phyloP scores from a whole-genome alignment of 768 basidiomycete genomes.

The Suillus spraguei region DNA sequence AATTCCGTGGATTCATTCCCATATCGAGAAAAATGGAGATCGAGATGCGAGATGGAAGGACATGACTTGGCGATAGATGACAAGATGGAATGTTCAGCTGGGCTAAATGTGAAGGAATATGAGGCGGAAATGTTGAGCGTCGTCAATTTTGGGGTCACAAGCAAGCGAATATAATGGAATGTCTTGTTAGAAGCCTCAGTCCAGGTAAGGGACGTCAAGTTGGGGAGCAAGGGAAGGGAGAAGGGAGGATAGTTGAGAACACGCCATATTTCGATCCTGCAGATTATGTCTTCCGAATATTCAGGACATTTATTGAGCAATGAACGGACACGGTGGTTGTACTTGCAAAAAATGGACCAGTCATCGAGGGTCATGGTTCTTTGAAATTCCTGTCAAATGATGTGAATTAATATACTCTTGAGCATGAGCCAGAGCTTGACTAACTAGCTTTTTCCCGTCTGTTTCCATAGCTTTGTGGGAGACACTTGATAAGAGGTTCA shows the following conservation, averaged over 20 bases:
- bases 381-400: neutral
- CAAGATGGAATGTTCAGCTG: too few relatives aligned
- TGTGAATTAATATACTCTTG: neutral
- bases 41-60: neutral
- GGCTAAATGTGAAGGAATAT: too few relatives aligned
- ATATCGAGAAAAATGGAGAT: too few relatives aligned
- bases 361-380: neutral
- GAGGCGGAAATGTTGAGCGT: neutral
- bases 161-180: too few relatives aligned
- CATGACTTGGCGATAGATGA: neutral
- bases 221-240: neutral
- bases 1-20: too few relatives aligned
- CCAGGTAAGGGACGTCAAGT: neutral
- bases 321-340: slow-evolving; percentile 13
- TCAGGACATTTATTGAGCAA: too few relatives aligned
- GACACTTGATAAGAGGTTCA: neutral
- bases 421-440: neutral
- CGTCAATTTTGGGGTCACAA: neutral
- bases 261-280: neutral
- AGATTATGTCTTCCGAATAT: neutral
- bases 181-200: too few relatives aligned
- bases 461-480: neutral
- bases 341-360: neutral
- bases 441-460: neutral
- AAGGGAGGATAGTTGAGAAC: neutral